Evolutionary conservation across 2,329 filamentous ascomycete genomes (phyloP), one percentile per base, ranked within the genome.

Genomic region (Gaeumannomyces sp.): DNA sequence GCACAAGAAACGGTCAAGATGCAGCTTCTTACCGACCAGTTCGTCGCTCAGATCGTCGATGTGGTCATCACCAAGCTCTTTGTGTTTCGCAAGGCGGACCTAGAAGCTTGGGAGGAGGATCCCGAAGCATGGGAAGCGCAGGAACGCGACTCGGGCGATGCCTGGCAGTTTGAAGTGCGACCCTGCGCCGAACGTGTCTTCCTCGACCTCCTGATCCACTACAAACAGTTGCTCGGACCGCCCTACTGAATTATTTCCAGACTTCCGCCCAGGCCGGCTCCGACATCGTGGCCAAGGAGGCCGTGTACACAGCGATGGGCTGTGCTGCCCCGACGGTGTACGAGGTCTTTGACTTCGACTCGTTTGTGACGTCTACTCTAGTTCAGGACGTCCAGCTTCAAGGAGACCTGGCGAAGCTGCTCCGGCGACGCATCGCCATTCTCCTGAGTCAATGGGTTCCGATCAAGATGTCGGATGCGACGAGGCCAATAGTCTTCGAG

Each of bases 161-260:
- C 90, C 1, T 98, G 91, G 84, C 93, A 98, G 72, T 97, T 93
- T 79, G 91, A 94, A 66, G 89, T 98, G 64, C 88, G 94, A 38
- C 92, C 93, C 2, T 98, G 94, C 73, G 89, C 95, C 0, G 95
- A 99, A 76, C 96, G 93, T 76, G 82, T 99, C 19, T 97, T 98
- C 76, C 83, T 97, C 69, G 93, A 97, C 71, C 85, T 99, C 25
- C 86, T 97, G 66, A 91, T 92, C 67, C 89, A 96, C 77, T 96
- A 92, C 82, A 97, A 95, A 77, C 81, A 89, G 60, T 81, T 96
- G 33, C 84, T 98, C 56, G 85, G 92, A 13, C 85, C 89, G 60
- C 93, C 92, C 79, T 99, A 33, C 80, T 98, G 59, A 82, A 85
- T 61, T 96, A 97, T 70, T 97, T 98, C 74, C 83, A 89, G 68